Conservation (phyloP, 768 basidiomycete genomes). For the Asterophora lycoperdoides region DNA sequence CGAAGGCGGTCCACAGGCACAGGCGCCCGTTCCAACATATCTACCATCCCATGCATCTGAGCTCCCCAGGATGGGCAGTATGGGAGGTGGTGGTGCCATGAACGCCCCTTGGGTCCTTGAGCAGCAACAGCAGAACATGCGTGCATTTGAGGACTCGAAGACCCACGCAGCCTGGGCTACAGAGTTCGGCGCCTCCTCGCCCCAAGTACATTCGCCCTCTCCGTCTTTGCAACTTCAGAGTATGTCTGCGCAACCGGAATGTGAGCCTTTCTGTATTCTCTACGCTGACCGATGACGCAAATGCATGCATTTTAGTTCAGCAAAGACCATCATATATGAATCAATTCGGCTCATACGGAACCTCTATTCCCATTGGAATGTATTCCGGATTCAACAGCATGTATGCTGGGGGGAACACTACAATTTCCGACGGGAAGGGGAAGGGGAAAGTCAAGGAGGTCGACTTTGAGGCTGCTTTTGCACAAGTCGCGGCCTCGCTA, state of each 20-base stretch:
- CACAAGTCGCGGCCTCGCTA: conserved; percentile 56
- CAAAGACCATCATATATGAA: conserved; percentile 39
- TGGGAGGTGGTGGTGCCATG: conserved; percentile 32
- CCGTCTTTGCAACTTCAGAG: conserved; percentile 34
- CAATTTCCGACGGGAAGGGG: conserved; percentile 40
- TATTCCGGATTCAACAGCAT: conserved; percentile 28
- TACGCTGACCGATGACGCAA: background rate
- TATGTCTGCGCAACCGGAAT: conserved; percentile 30
- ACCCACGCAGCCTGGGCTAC: conserved; percentile 46
- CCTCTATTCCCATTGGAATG: conserved; percentile 37
- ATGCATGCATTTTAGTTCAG: conserved; percentile 27
- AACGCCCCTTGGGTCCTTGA: conserved; percentile 53
- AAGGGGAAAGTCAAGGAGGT: conserved; percentile 79
- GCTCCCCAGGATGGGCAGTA: conserved; percentile 19
- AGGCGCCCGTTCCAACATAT: conserved; percentile 20
- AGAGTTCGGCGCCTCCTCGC: conserved; percentile 43
- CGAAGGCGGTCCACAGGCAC: conserved; percentile 37
- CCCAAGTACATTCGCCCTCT: conserved; percentile 20
- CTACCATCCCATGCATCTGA: conserved; percentile 19
- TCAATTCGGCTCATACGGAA: conserved; percentile 31
- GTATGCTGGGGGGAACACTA: conserved; percentile 29
- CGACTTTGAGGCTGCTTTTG: conserved; percentile 86
- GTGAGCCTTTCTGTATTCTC: conserved; percentile 26
- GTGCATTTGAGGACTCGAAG: conserved; percentile 30
- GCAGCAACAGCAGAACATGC: conserved; percentile 42